These are phyloP conservation scores for Hyphopichia buzzinii DNA, from an alignment of 1,139 yeast genomes.

Conservation along the genomic window DNA sequence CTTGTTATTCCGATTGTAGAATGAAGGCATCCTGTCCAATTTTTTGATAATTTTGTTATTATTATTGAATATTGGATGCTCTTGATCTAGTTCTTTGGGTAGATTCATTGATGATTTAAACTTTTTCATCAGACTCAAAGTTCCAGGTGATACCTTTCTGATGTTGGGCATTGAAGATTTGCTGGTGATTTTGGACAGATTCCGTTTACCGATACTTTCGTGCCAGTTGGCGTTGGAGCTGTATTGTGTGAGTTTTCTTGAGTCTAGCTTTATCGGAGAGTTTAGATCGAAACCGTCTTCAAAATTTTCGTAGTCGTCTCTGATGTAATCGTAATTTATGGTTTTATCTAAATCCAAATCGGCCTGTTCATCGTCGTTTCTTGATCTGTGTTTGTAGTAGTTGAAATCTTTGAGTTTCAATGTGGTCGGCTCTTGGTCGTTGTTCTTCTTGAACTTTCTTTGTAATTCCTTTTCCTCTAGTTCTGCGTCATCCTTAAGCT, in stretches of 20 bases:
- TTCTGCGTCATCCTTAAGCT: conserved; percentile 34
- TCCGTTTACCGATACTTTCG: neutral
- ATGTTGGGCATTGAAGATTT: conserved; percentile 27
- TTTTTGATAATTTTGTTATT: conserved; percentile 35
- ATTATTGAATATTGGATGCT: conserved; percentile 29
- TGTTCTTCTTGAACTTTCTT: conserved; percentile 15
- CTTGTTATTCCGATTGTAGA: conserved; percentile 22
- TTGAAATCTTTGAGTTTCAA: conserved; percentile 31
- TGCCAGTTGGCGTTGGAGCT: neutral
- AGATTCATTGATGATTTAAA: conserved; percentile 35
- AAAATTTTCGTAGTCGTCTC: conserved; percentile 40
- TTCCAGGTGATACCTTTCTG: conserved; percentile 11
- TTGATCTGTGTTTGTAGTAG: conserved; percentile 5
- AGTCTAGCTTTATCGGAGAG: conserved; percentile 11
- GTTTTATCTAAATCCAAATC: conserved; percentile 34
- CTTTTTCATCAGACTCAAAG: conserved; percentile 15
- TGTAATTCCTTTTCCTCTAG: conserved; percentile 32
- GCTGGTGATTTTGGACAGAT: conserved; percentile 10
- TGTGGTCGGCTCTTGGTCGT: conserved; percentile 21
- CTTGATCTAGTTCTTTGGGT: conserved; percentile 11
- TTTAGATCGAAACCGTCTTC: conserved; percentile 36
- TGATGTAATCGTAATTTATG: conserved; percentile 35
- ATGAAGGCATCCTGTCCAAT: conserved; percentile 45
- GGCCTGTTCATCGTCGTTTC: conserved; percentile 20
- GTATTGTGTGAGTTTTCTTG: conserved; percentile 11